Evolutionary conservation across 495 filamentous ascomycete genomes (phyloP), one percentile per base, ranked within the genome.

Genomic region (Aspergillus campestris): DNA sequence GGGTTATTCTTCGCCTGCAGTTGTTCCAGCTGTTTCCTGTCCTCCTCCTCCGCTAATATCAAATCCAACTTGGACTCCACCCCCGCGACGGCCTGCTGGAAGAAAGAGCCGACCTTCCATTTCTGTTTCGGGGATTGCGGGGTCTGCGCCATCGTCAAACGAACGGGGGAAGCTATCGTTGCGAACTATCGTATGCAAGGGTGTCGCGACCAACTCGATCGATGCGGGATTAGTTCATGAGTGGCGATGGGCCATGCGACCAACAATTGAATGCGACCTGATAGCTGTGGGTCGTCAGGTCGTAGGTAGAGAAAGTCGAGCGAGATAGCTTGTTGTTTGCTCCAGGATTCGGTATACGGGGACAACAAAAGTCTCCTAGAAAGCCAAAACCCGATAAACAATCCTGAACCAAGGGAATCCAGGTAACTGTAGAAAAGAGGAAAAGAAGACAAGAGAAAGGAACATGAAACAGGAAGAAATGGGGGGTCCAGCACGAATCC

Each of bases 51-150:
- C 47, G 89, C 82, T 47, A 99, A 73, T 43, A 99, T 95, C 38
- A 78, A 86, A 61, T 99, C 92, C 34, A 99, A 73, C 38, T 86
- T 80, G 47, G 90, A 94, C 66, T 99, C 92, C 38, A 99, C 84
- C 33, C 89, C 88, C 27, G 89, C 89, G 41, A 96, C 88, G 42
- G 91, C 90, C 61, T 94, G 88, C 48, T 86, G 84, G 38, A 99
- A 72, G 56, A 98, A 86, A 28, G 82, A 86, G 15, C 89, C 87
- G 35, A 72, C 59, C 15, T 67, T 69, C 66, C 69, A 74, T 64
- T 62, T 70, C n/a, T 57, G 42, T 45, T 66, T 71, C 10, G 54
- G 14, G 8, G 53, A 27, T 31, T 62, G 64, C 5, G 57, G 40
- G 38, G 64, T 61, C 33, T 71, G 68, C 34, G 69, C 52, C 70